Evolutionary conservation across 176 grass and related monocot species (phyloP).

Genomic region (Cymbopogon citratus): DNA sequence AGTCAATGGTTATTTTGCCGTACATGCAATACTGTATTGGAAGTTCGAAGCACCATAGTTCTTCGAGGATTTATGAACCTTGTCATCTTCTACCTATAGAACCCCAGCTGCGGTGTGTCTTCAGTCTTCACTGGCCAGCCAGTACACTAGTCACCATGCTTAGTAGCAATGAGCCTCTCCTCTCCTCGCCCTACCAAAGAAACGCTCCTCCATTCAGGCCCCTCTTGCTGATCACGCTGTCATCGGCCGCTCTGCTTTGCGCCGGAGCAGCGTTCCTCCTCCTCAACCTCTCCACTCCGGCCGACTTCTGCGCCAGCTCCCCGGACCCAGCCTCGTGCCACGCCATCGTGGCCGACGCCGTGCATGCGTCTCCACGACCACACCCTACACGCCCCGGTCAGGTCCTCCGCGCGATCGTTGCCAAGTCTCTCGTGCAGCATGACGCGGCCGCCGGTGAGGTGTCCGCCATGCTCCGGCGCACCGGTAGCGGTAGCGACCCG

Average conservation of each 20-base stretch:
- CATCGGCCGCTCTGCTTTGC: slow-evolving; percentile 18
- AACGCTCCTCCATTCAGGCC: neutral
- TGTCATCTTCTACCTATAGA: neutral
- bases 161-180: slow-evolving; percentile 20
- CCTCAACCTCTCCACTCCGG: neutral
- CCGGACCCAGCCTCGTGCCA: slow-evolving; percentile 43
- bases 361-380: neutral
- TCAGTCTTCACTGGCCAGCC: neutral
- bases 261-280: slow-evolving; percentile 8
- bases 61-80: neutral
- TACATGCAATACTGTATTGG: neutral
- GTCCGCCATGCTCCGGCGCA: neutral
- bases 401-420: slow-evolving; percentile 34
- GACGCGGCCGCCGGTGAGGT: slow-evolving; percentile 17
- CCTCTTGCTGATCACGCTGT: neutral
- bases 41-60: neutral
- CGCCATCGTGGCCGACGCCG: slow-evolving; percentile 29
- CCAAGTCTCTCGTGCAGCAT: slow-evolving; percentile 22
- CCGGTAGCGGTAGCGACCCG: neutral
- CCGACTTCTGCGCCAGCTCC: slow-evolving; percentile 43
- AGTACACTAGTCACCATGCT: slow-evolving; percentile 11
- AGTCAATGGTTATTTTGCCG: neutral
- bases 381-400: neutral
- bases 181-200: slow-evolving; percentile 18
- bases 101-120: neutral